phyloP scores from a whole-genome alignment of 768 basidiomycete genomes.

The Amanita inopinata region DNA sequence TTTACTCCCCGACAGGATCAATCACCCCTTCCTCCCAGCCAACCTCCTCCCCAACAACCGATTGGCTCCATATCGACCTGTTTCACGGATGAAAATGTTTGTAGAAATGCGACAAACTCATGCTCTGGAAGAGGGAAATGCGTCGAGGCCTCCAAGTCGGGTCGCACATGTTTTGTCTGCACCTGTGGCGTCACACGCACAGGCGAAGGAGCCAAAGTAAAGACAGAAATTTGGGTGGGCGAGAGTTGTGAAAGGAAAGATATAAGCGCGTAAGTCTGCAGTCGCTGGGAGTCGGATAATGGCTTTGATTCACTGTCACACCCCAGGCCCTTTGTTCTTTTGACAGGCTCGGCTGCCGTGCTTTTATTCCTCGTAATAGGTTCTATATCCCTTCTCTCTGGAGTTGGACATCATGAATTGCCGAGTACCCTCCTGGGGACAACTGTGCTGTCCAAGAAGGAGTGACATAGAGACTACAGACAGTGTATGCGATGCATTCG shows the following conservation, averaged over 20 bases:
- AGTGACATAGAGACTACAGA: constrained; percentile 22
- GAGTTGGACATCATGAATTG: constrained; percentile 49
- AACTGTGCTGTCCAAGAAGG: constrained; percentile 42
- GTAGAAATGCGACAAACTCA: constrained; percentile 48
- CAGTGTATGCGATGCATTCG: too few species aligned
- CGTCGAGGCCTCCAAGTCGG: constrained; percentile 47
- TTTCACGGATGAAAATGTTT: constrained; percentile 42
- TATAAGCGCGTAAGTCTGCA: constrained; percentile 55
- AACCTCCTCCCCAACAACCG: constrained; percentile 38
- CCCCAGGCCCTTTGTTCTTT: constrained; percentile 61
- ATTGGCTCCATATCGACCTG: constrained; percentile 56
- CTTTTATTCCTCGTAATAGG: constrained; percentile 59
- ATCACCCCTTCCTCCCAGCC: constrained; percentile 34
- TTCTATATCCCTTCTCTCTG: constrained; percentile 55
- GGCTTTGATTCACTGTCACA: constrained; percentile 8
- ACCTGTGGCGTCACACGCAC: constrained; percentile 39
- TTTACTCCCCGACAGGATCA: constrained; percentile 31
- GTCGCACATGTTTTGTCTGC: constrained; percentile 46
- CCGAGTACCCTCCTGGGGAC: constrained; percentile 70
- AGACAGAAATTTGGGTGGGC: constrained; percentile 66
- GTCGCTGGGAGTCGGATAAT: background rate
- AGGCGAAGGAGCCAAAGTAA: constrained; percentile 38
- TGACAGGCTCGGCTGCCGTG: constrained; percentile 57
- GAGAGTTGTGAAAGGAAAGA: constrained; percentile 70
- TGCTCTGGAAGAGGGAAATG: constrained; percentile 72